Evolutionary conservation across 768 basidiomycete species (phyloP).

Genomic region (Galerina sulciceps): DNA sequence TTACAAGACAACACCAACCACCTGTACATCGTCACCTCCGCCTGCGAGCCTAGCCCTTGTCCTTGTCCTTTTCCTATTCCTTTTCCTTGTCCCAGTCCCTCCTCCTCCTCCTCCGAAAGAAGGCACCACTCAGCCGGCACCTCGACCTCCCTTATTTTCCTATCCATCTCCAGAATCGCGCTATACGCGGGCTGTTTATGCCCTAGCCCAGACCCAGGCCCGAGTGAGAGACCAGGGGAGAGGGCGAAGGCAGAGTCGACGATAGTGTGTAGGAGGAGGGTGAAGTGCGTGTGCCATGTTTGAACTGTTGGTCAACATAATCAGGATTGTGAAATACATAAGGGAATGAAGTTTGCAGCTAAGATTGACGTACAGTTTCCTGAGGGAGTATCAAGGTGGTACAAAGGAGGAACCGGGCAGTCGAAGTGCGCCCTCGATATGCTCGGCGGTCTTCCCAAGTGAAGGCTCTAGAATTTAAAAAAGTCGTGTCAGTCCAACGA

Average conservation of each 20-base stretch:
- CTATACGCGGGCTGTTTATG: constrained; percentile 54
- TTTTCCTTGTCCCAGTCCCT: too few relatives aligned
- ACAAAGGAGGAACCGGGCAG: constrained; percentile 55
- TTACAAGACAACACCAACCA: constrained; percentile 49
- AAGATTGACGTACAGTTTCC: constrained; percentile 12
- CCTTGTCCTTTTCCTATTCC: too few relatives aligned
- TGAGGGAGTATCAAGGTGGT: constrained; percentile 2
- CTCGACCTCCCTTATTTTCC: constrained; percentile 61
- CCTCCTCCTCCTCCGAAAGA: constrained; percentile 30
- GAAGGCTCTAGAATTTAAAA: constrained; percentile 52
- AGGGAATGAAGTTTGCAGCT: too few relatives aligned
- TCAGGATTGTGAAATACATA: neutral
- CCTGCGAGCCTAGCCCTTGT: too few relatives aligned
- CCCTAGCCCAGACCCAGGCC: too few relatives aligned
- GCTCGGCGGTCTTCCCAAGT: constrained; percentile 62
- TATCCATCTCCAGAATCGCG: constrained; percentile 60
- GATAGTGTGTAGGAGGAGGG: constrained; percentile 53
- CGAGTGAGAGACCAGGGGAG: too few relatives aligned
- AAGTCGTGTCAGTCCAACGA: neutral
- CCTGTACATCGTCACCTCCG: constrained; percentile 41
- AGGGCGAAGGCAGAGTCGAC: constrained; percentile 56
- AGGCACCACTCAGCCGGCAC: constrained; percentile 50
- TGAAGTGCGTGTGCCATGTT: constrained; percentile 59
- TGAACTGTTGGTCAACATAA: constrained; percentile 41
- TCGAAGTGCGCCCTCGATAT: constrained; percentile 59